Base-by-base conservation (phyloP, 805 yeast genomes). In the Wickerhamomyces bisporus region DNA sequence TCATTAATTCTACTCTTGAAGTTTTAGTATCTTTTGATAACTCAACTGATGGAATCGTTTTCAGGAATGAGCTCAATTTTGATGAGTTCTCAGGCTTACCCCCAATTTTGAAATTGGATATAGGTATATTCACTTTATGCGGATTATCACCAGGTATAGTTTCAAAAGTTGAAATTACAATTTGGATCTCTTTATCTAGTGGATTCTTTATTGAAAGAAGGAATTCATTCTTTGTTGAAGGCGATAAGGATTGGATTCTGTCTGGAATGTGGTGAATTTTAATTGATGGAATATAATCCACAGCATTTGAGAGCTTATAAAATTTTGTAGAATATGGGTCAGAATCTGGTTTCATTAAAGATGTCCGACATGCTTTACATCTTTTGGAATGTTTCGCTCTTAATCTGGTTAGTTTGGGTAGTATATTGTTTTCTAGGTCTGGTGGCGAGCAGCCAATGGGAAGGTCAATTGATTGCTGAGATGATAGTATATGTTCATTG, bases 1-100 rank as follows among this genome's bases (percentile, higher is more conserved):
- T 53, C 52, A 59, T 44, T 16, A 55, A 35, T 41, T 62, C 69
- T 1, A 53, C 48, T 31, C 66, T 45, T 3, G 64, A 48, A 1
- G 50, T 11, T 21, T 52, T 60, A 1, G 66, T 50, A 3, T 39
- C 38, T 6, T 44, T 40, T 0, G 56, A 52, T 5, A 66, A 44
- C 25, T 52, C 44, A 3, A 53, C 35, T 0, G 66, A 58, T 3
- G 72, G 66, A 0, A 61, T 48, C 3, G 47, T 38, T 20, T 52
- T 50, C 0, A 58, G 33, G 3, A 51, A 33, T 1, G 25, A n/a
- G 13, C 52, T 56, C 6, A 51, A 20, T 14, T 53, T 51, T 4
- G 40, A 38, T 10, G 40, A 32, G 13, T 35, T 43, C 8, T 41
- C 52, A 2, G 52, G 50, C 17, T 39, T 46, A 3, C 45, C 16